phyloP scores from a whole-genome alignment of 1,139 yeast species.

The Nakaseomyces nivariensis region DNA sequence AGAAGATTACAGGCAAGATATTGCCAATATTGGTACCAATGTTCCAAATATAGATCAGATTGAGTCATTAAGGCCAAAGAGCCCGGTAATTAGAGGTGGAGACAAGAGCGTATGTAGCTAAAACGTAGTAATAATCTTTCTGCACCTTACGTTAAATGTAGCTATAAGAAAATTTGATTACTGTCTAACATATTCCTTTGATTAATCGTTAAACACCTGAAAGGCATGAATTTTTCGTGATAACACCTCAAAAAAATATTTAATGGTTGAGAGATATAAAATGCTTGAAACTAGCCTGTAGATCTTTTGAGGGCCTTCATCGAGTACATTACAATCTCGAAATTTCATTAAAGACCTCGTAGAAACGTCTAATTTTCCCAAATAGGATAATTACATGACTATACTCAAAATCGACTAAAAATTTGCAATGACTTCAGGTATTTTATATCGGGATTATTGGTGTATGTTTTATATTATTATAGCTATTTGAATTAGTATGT shows the following conservation, averaged over 20 bases:
- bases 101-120: conserved; percentile 6
- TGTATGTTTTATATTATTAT: no score
- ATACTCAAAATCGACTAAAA: neutral
- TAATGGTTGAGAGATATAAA: no score
- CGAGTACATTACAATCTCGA: neutral
- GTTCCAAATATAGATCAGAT: conserved; percentile 64
- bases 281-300: no score
- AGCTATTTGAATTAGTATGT: no score
- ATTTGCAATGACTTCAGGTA: no score
- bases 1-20: conserved; percentile 35
- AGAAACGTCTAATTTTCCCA: neutral
- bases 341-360: neutral
- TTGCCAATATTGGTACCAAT: conserved; percentile 36
- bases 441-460: no score
- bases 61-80: conserved; percentile 73
- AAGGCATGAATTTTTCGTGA: neutral
- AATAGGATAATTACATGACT: neutral
- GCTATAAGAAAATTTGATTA: no score
- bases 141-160: no score
- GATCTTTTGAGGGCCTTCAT: neutral
- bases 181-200: no score
- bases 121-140: no score
- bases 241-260: neutral
- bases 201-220: neutral
- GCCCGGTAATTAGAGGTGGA: conserved; percentile 40